Percentiles rank a stretch among this genome's conserved stretches.
Conservation (phyloP, 163 green algal species). For the Chlorella variabilis region DNA sequence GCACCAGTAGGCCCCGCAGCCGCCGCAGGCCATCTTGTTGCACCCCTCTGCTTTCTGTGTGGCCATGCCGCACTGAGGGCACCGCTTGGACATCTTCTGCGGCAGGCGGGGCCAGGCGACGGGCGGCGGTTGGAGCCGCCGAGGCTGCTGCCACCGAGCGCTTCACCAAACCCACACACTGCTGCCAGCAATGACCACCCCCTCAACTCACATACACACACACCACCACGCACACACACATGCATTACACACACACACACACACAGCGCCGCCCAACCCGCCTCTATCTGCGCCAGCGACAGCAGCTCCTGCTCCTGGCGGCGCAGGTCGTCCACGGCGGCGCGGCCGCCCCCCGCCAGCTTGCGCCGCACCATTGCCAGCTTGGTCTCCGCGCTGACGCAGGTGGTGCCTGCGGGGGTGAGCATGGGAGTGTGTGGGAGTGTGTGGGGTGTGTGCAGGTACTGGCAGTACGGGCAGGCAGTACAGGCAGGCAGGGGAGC, state of each 20-base stretch:
- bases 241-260: neutral
- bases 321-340: constrained; percentile 38
- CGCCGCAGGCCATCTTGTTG: constrained; percentile 80
- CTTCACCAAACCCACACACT: no score
- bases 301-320: constrained; percentile 53
- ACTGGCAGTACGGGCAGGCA: no score
- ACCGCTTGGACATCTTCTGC: constrained; percentile 55
- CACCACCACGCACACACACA: no score
- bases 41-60: constrained; percentile 72
- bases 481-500: neutral
- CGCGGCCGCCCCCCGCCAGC: constrained; percentile 47
- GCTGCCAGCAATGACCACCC: no score
- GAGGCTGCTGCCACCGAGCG: no score
- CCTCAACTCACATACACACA: no score
- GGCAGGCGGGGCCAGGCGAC: neutral
- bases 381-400: constrained; percentile 59
- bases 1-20: constrained; percentile 56
- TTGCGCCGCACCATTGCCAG: constrained; percentile 59
- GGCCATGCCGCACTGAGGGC: constrained; percentile 64
- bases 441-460: neutral
- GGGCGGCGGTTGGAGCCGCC: no score
- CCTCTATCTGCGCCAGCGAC: constrained; percentile 48
- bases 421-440: neutral
- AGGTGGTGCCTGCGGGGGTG: constrained; percentile 43
- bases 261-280: neutral